Percentiles rank a stretch among this genome's conserved stretches.
These are phyloP conservation scores for Astragalus glycyphyllos DNA, from an alignment of 306 rosid genomes.

Conservation along the genomic window DNA sequence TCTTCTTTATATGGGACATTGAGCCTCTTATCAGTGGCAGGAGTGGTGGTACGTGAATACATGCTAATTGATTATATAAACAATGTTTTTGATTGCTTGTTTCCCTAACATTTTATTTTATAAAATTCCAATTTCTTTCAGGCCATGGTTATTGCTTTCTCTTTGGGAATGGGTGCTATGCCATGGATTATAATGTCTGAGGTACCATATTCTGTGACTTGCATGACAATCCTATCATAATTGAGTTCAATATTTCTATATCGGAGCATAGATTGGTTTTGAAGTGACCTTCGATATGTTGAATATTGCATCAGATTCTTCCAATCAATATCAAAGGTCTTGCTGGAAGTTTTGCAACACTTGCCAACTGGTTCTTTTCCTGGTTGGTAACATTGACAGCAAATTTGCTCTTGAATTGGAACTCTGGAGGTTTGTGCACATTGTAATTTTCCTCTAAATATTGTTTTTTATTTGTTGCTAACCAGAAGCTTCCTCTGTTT, in stretches of 20 bases:
- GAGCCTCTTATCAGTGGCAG: constrained; percentile 68
- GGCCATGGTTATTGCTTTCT: constrained; percentile 87
- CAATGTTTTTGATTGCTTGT: constrained; percentile 22
- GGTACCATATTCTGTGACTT: constrained; percentile 56
- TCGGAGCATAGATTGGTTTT: constrained; percentile 9
- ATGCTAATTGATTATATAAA: constrained; percentile 1
- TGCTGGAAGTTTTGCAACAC: constrained; percentile 96
- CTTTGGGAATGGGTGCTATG: constrained; percentile 93
- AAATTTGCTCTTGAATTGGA: constrained; percentile 87
- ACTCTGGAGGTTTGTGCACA: constrained; percentile 74
- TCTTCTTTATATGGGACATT: constrained; percentile 57
- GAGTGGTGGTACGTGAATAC: constrained; percentile 82
- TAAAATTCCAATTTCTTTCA: constrained; percentile 47
- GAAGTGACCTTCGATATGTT: constrained; percentile 32
- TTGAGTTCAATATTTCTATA: constrained; percentile 1
- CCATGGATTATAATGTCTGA: constrained; percentile 99
- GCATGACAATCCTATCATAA: background rate
- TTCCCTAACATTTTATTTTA: constrained; percentile 19
- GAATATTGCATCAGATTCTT: constrained; percentile 68
- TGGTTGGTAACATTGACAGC: constrained; percentile 86
- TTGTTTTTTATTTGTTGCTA: constrained; percentile 32
- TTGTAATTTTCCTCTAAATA: constrained; percentile 11
- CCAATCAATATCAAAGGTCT: constrained; percentile 88
- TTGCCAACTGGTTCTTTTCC: constrained; percentile 81
- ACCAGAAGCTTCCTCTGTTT: constrained; percentile 37